Evolutionary conservation across 441 rosid genomes (phyloP).

Genomic region (Populus hybrid): DNA sequence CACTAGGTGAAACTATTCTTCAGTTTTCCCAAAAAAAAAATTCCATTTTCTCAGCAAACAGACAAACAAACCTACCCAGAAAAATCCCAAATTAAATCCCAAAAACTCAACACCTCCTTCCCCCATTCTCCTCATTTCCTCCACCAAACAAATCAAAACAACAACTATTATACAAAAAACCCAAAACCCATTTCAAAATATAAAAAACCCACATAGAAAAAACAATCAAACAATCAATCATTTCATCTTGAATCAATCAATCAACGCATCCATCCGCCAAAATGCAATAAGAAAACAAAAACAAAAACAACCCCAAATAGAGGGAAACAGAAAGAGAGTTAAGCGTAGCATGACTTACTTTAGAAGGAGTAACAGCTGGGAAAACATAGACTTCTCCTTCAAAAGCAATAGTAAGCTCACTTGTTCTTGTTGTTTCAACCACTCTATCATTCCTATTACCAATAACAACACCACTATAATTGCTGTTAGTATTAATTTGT

Average conservation of each 20-base stretch:
- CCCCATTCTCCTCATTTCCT: not conserved
- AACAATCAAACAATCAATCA: not conserved
- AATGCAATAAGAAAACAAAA: not conserved
- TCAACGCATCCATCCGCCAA: not conserved
- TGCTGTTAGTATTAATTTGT: not conserved
- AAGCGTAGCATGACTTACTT: constrained; percentile 40
- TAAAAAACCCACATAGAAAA: not conserved
- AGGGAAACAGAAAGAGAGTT: constrained; percentile 10
- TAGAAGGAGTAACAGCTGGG: constrained; percentile 53
- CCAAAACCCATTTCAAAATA: not conserved
- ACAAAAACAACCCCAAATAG: not conserved
- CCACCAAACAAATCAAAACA: not conserved
- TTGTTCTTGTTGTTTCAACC: constrained; percentile 45
- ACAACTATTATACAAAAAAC: not conserved
- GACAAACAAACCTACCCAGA: not conserved
- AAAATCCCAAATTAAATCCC: not conserved
- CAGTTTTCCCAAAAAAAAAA: not conserved
- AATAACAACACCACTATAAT: not conserved
- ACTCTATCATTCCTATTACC: constrained; percentile 20
- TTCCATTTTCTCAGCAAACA: not conserved
- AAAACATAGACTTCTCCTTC: constrained; percentile 32
- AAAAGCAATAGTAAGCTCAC: constrained; percentile 68
- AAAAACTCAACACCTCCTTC: not conserved
- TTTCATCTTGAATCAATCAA: not conserved
- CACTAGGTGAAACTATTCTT: not conserved